Conservation (phyloP, 2,329 filamentous ascomycete genomes). For the Cytospora chrysosperma region DNA sequence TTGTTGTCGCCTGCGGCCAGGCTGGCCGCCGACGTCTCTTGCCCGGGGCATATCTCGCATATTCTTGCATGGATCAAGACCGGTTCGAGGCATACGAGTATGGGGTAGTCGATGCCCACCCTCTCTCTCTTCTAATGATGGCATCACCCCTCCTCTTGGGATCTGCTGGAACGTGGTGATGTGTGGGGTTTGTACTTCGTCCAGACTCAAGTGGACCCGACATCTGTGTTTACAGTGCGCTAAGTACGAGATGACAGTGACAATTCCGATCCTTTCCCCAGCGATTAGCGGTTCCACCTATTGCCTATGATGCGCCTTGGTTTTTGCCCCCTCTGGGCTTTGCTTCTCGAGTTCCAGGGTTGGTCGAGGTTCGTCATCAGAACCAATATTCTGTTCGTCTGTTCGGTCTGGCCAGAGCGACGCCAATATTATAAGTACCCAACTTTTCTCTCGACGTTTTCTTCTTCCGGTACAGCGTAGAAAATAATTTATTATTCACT, state of each 20-base stretch:
- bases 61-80: neutral
- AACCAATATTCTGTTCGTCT: constrained; percentile 1
- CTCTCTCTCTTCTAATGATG: constrained; percentile 3
- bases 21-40: constrained; percentile 7
- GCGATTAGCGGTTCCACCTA: constrained; percentile 15
- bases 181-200: neutral
- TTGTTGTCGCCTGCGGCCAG: neutral
- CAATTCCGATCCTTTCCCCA: neutral
- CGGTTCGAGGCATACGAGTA: neutral
- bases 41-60: neutral
- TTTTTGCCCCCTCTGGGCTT: constrained; percentile 4
- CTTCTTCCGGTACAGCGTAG: constrained; percentile 8
- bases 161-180: neutral
- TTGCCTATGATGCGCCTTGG: constrained; percentile 6
- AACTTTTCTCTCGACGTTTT: constrained; percentile 1
- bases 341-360: neutral
- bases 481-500: neutral
- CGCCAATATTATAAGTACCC: constrained; percentile 22
- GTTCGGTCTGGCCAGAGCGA: neutral
- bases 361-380: constrained; percentile 10
- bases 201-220: neutral
- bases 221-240: neutral
- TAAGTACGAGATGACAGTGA: neutral
- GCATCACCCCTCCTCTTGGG: constrained; percentile 15
- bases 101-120: neutral